These are phyloP conservation scores for Protomyces inouyei DNA, from an alignment of 1,139 yeast species.

Conservation along the genomic window DNA sequence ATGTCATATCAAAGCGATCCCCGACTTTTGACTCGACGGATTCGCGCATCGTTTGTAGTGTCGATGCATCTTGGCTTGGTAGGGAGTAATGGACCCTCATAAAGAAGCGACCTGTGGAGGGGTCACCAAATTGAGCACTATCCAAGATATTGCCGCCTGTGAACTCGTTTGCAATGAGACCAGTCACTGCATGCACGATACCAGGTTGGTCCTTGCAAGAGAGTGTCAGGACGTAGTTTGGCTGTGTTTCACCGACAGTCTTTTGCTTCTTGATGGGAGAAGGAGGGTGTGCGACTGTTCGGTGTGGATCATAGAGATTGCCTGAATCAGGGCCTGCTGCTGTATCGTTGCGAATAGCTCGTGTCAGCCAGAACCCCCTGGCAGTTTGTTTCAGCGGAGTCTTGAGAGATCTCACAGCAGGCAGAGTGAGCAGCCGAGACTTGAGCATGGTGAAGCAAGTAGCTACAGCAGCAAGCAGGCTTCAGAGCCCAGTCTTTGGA, in stretches of 20 bases:
- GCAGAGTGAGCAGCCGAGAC: neutral
- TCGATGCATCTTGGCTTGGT: conserved; percentile 1
- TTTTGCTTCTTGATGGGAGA: neutral
- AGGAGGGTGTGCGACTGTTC: conserved; percentile 2
- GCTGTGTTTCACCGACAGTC: neutral
- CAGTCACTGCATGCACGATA: conserved; percentile 23
- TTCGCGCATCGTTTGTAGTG: conserved; percentile 7
- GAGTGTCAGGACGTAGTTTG: conserved; percentile 15
- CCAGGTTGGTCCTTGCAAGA: conserved; percentile 22
- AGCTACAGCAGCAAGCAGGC: no score
- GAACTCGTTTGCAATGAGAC: conserved; percentile 5
- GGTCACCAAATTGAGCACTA: conserved; percentile 25
- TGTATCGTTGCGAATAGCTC: neutral
- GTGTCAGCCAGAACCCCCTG: no score
- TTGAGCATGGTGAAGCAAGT: neutral
- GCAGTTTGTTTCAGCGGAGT: no score
- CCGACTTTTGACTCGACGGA: neutral
- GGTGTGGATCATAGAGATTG: conserved; percentile 16
- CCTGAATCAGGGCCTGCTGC: neutral
- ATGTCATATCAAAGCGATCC: conserved; percentile 9
- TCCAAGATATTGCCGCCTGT: conserved; percentile 18
- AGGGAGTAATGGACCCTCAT: conserved; percentile 20
- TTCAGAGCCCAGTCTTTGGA: no score
- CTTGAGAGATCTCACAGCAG: no score
- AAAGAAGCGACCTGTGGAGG: conserved; percentile 21